A percentile compares a stretch with the other conserved stretches of the same genome.
These are phyloP conservation scores for Plasmodium knowlesi DNA, from an alignment of 169 alveolate genomes.

Conservation along the genomic window DNA sequence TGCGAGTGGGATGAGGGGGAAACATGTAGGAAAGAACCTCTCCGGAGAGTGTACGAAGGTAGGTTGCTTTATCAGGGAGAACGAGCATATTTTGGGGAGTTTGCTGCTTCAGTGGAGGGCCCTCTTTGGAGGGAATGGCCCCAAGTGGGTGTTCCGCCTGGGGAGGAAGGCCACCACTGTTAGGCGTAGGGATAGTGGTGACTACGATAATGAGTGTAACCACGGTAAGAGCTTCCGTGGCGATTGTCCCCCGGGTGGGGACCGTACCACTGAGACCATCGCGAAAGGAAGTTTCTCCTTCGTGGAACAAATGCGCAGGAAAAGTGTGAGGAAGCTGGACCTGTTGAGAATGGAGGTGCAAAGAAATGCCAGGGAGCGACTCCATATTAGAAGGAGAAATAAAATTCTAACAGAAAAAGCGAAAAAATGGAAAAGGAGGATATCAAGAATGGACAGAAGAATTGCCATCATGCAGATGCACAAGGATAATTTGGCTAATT, in stretches of 20 bases:
- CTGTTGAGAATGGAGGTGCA: conserved; percentile 46
- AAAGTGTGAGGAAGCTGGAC: neutral
- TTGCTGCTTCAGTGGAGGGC: conserved; percentile 13
- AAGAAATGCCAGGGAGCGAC: neutral
- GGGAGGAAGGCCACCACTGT: neutral
- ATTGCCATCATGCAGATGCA: conserved; percentile 11
- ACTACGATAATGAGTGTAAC: neutral
- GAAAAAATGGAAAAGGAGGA: conserved; percentile 3
- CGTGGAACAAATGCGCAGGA: neutral
- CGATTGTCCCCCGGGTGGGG: too few relatives aligned
- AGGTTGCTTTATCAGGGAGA: neutral
- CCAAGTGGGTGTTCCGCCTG: neutral
- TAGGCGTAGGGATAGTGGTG: neutral
- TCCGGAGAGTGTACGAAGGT: neutral
- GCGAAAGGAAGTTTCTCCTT: neutral
- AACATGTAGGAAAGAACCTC: neutral
- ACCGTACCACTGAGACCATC: neutral
- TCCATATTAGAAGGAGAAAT: neutral
- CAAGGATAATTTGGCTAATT: conserved; percentile 8
- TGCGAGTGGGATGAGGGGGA: neutral
- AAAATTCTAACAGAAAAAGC: neutral
- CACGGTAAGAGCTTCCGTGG: neutral
- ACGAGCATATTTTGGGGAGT: neutral
- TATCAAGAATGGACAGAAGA: conserved; percentile 24
- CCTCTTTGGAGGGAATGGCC: neutral